phyloP scores from a whole-genome alignment of 2,329 filamentous ascomycete species.

The Sarocladium strictum region DNA sequence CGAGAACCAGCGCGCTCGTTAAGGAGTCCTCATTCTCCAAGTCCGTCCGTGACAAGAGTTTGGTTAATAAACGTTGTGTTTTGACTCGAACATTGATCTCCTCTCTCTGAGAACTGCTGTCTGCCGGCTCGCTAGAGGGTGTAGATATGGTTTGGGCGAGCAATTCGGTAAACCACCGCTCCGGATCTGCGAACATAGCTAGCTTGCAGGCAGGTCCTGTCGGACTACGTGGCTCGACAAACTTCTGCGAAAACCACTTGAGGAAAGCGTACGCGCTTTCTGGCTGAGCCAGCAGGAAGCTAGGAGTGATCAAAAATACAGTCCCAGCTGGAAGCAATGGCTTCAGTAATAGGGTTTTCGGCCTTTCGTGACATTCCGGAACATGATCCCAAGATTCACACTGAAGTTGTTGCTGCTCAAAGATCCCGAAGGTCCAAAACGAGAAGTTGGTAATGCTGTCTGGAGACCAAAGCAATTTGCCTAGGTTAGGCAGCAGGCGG shows the following conservation, averaged over 20 bases:
- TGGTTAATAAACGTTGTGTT: slow-evolving; percentile 1
- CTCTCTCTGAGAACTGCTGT: not conserved
- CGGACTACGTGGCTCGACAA: slow-evolving; percentile 10
- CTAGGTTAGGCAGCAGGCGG: slow-evolving; percentile 32
- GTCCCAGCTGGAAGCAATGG: slow-evolving; percentile 25
- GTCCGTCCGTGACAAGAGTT: not conserved
- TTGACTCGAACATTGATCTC: not conserved
- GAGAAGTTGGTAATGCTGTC: slow-evolving; percentile 18
- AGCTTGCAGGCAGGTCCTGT: slow-evolving; percentile 3
- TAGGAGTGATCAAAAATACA: slow-evolving; percentile 34
- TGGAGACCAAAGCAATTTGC: slow-evolving; percentile 23
- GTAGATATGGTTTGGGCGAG: not conserved
- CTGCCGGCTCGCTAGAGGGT: not conserved
- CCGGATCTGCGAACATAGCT: not conserved
- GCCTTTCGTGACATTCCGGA: not conserved
- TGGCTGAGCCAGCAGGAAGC: slow-evolving; percentile 34
- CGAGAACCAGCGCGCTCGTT: slow-evolving; percentile 35
- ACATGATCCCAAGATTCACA: not conserved
- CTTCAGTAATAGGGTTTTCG: slow-evolving; percentile 14
- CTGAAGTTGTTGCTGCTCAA: not conserved
- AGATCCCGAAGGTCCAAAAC: slow-evolving; percentile 32
- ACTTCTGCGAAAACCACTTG: slow-evolving; percentile 27
- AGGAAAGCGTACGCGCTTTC: slow-evolving; percentile 26
- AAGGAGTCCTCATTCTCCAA: slow-evolving; percentile 11
- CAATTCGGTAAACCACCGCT: slow-evolving; percentile 4